Evolutionary conservation across 306 rosid genomes (phyloP).

Genomic region (Dicorynia guianensis): DNA sequence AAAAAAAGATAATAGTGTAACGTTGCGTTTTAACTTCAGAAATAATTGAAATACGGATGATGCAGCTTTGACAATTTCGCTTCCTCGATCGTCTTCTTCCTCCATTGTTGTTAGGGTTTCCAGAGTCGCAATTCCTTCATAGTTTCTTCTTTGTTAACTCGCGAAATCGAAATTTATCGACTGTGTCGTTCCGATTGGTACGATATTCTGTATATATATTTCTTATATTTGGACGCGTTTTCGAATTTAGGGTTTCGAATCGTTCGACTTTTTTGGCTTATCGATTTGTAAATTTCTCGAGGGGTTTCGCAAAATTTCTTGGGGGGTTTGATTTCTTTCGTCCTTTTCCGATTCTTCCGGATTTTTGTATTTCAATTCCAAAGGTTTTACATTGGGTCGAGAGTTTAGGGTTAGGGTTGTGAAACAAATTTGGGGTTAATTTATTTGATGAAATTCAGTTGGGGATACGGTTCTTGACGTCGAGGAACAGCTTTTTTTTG

Average conservation of each 20-base stretch:
- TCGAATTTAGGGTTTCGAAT: slow-evolving; percentile 58
- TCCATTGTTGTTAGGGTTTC: too few relatives aligned
- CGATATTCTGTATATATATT: too few relatives aligned
- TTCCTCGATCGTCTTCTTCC: too few relatives aligned
- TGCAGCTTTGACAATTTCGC: too few relatives aligned
- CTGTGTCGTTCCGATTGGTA: too few relatives aligned
- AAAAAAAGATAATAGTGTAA: too few relatives aligned
- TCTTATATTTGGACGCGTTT: not conserved
- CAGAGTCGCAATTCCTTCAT: too few relatives aligned
- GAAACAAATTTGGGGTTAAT: slow-evolving; percentile 2
- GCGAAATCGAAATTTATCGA: too few relatives aligned
- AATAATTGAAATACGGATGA: too few relatives aligned
- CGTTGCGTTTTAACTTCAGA: too few relatives aligned
- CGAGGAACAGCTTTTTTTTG: not conserved
- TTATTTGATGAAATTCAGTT: slow-evolving; percentile 43
- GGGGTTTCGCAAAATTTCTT: slow-evolving; percentile 38
- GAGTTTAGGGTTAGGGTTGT: slow-evolving; percentile 66
- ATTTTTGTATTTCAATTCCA: slow-evolving; percentile 23
- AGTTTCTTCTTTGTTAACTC: too few relatives aligned
- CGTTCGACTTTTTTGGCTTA: slow-evolving; percentile 38
- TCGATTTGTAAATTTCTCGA: slow-evolving; percentile 28
- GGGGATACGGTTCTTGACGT: slow-evolving; percentile 37
- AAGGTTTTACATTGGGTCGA: not conserved
- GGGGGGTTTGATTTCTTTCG: slow-evolving; percentile 39
- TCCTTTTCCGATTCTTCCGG: not conserved